Base-by-base conservation (phyloP, 768 basidiomycete genomes). In the Chalciporus chontae region DNA sequence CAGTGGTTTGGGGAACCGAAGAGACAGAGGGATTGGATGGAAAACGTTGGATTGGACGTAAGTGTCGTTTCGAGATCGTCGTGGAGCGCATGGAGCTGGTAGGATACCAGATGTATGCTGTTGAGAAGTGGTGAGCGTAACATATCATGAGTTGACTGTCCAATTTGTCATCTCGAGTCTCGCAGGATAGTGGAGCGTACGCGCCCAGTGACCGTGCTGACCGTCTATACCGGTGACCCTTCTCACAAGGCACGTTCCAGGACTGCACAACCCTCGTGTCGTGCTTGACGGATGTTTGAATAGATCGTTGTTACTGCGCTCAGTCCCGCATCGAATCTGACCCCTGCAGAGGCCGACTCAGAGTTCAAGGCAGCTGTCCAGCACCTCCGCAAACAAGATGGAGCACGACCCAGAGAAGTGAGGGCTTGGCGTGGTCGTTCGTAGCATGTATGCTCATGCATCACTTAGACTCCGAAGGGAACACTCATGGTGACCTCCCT, bases 71-170 rank as follows among this genome's bases (percentile, higher is more conserved):
- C 53, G 74, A 77, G 58, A 66, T 80, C 48, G 73, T 74, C 8
- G 70, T 76, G 32, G 73, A 78, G 29, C 66, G 69, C 15, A 57
- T 83, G 40, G 69, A 80, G 40, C 60, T 69, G 43, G 53, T 72
- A 17, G 84, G 84, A 1, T 90, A 83, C 68, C 90, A 91, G 69
- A 74, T 92, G 48, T 93, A 91, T 63, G 90, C 88, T 0, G 90
- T 93, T 8, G 86, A 92, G 73, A 87, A 87, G 66, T 92, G 90
- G 88, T 82, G 54, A 60, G 50, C 69, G n/a, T 47, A 24, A 10
- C 14, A 17, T 45, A n/a, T 21, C n/a, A n/a, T 15, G 3, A n/a
- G 26, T 42, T 8, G 24, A 26, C 48, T 26, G 21, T 21, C 21
- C 47, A 39, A 50, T 43, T 21, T 11, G 9, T 31, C 29, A 31